Percentiles rank a stretch among this genome's conserved stretches.
These are phyloP conservation scores for Tausonia pullulans DNA, from an alignment of 1,284 basidiomycete species.

Conservation along the genomic window DNA sequence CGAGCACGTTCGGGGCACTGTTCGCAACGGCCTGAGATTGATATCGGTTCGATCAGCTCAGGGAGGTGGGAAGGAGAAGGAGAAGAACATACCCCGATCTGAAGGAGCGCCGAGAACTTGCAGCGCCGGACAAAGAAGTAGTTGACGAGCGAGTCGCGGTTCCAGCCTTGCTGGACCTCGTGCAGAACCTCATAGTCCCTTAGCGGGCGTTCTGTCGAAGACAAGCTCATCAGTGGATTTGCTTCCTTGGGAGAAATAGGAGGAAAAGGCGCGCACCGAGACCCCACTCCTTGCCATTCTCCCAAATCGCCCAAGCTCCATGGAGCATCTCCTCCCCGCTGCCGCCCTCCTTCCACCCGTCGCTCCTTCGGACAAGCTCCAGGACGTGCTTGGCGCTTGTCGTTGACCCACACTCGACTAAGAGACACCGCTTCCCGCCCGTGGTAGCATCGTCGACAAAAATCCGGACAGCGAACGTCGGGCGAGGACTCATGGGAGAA, in stretches of 20 bases:
- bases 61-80: slow-evolving; percentile 13
- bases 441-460: slow-evolving; percentile 21
- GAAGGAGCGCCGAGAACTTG: slow-evolving; percentile 46
- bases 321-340: slow-evolving; percentile 18
- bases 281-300: slow-evolving; percentile 31
- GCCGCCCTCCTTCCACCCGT: slow-evolving; percentile 20
- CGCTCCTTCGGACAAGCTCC: slow-evolving; percentile 17
- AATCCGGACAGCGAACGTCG: slow-evolving; percentile 6
- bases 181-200: slow-evolving; percentile 65
- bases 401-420: slow-evolving; percentile 25
- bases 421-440: slow-evolving; percentile 20
- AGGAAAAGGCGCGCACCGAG: slow-evolving; percentile 24
- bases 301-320: slow-evolving; percentile 28
- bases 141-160: slow-evolving; percentile 62
- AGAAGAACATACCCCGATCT: slow-evolving; percentile 44
- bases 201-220: slow-evolving; percentile 60
- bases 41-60: not conserved
- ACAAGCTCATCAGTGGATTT: slow-evolving; percentile 3
- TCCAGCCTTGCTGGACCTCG: slow-evolving; percentile 69
- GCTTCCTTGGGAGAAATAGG: slow-evolving; percentile 1
- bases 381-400: slow-evolving; percentile 30
- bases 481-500: not conserved
- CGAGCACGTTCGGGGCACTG: slow-evolving; percentile 22
- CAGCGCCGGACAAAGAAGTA: slow-evolving; percentile 64
- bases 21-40: slow-evolving; percentile 16